Base-by-base conservation (phyloP, 768 basidiomycete species). In the Phaeotremella skinneri region DNA sequence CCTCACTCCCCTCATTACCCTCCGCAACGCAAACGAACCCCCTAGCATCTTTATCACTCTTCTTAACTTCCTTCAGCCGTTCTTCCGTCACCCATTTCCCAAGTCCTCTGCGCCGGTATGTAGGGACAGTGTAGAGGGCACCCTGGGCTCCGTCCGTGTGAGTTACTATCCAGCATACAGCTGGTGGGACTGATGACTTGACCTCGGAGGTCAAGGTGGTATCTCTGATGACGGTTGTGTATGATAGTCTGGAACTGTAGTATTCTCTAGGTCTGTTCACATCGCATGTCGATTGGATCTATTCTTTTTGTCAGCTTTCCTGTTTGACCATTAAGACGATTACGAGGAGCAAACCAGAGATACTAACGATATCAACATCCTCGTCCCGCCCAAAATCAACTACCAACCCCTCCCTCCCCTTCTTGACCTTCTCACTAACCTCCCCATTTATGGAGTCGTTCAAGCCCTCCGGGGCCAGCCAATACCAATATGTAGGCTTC, bases 141-240 rank as follows among this genome's bases (percentile, higher is more conserved):
- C 58, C 58, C 13, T 41, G 50, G 31, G 37, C 58, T 7, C 58
- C 58, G 30, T 55, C 58, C 20, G 32, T n/a, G n/a, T 59, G 58
- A 4, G 50, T 59, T 9, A 59, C 41, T 3, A 52, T 52, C 34
- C 50, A 53, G 16, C 51, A 14, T 4, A 53, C 50, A 2, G 51
- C 41, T 45, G 29, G 32, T 5, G 17, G 30, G 21, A 21, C 17
- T 48, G n/a, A n/a, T n/a, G n/a, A n/a, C n/a, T 32, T 9, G 27
- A 41, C 9, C n/a, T 39, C 20, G 54, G 54, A 17, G 23, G 37
- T 53, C 52, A 17, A 45, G 14, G 7, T 31, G 17, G 34, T 27
- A 55, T 26, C 53, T 30, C 53, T 16, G 3, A 45, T 4, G 53
- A 55, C 53, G 17, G 39, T 55, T 11, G 53, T 42, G 11, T 55